A percentile compares a stretch with the other conserved stretches of the same genome.
phyloP scores from a whole-genome alignment of 2,329 filamentous ascomycete genomes.

The Blastomyces percursus region DNA sequence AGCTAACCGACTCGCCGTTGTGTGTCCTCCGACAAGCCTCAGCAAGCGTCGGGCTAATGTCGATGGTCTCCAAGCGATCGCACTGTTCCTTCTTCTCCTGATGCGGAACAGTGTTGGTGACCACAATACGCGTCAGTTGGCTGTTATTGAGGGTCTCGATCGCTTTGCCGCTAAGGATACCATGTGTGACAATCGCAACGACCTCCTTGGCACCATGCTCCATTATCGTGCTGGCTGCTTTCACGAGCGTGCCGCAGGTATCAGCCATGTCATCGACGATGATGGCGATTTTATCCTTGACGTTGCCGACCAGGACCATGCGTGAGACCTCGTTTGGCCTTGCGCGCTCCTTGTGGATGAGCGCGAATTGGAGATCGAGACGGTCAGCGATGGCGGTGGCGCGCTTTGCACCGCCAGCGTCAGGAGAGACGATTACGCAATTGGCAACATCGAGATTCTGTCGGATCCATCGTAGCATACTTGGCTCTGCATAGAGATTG shows the following conservation, averaged over 20 bases:
- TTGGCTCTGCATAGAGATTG: conserved; percentile 88
- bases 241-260: conserved; percentile 78
- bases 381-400: conserved; percentile 89
- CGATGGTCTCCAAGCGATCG: conserved; percentile 75
- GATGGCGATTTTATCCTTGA: conserved; percentile 82
- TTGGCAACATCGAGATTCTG: conserved; percentile 73
- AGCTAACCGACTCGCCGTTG: conserved; percentile 43
- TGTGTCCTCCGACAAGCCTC: conserved; percentile 42
- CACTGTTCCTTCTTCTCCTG: conserved; percentile 70
- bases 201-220: conserved; percentile 78
- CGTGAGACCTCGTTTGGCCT: conserved; percentile 83
- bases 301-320: conserved; percentile 94
- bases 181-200: conserved; percentile 90
- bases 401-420: conserved; percentile 90
- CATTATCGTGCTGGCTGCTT: conserved; percentile 81
- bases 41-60: conserved; percentile 66
- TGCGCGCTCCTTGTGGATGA: conserved; percentile 94
- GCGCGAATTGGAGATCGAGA: conserved; percentile 77
- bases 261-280: conserved; percentile 98
- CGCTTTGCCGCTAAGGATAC: conserved; percentile 77
- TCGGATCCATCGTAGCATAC: conserved; percentile 79
- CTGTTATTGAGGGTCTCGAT: conserved; percentile 77
- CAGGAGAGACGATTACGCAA: conserved; percentile 87
- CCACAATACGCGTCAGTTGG: conserved; percentile 65
- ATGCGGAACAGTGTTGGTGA: conserved; percentile 80